A percentile compares a stretch with the other conserved stretches of the same genome.
phyloP scores from a whole-genome alignment of 768 basidiomycete species.

The Termitomyces sp. region DNA sequence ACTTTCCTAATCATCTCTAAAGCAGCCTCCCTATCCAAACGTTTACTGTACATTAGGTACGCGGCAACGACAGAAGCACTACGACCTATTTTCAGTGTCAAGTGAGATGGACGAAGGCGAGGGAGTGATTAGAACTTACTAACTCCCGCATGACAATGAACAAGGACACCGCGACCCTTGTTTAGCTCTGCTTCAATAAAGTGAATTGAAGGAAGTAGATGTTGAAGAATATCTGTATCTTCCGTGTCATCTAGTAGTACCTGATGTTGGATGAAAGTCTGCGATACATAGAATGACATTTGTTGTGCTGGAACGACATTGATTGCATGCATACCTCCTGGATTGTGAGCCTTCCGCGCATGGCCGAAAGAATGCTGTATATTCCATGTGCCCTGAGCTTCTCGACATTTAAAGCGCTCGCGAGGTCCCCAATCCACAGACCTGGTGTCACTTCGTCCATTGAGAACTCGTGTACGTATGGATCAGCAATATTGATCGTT shows the following conservation, averaged over 20 bases:
- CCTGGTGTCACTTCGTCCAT: conserved; percentile 82
- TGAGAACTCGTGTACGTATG: conserved; percentile 7
- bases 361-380: conserved; percentile 66
- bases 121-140: conserved; percentile 46
- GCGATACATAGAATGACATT: neutral
- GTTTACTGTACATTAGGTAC: conserved; percentile 77
- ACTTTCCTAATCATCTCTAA: conserved; percentile 63
- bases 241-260: conserved; percentile 75
- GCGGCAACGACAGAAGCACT: conserved; percentile 85
- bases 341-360: conserved; percentile 66
- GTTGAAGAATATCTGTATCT: conserved; percentile 74
- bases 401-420: conserved; percentile 61
- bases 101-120: neutral
- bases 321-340: conserved; percentile 47
- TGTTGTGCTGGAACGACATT: neutral
- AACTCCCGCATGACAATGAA: conserved; percentile 89
- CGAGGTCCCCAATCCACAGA: conserved; percentile 83
- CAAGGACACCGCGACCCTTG: conserved; percentile 73
- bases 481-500: neutral
- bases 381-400: conserved; percentile 70
- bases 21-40: conserved; percentile 56
- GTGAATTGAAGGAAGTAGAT: conserved; percentile 74
- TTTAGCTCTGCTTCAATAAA: conserved; percentile 81
- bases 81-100: conserved; percentile 47
- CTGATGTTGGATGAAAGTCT: conserved; percentile 82